A percentile compares a stretch with the other conserved stretches of the same genome.
Evolutionary conservation across 192 early-diverging fungal species (phyloP).

Genomic region (Backusella liffmaniae): DNA sequence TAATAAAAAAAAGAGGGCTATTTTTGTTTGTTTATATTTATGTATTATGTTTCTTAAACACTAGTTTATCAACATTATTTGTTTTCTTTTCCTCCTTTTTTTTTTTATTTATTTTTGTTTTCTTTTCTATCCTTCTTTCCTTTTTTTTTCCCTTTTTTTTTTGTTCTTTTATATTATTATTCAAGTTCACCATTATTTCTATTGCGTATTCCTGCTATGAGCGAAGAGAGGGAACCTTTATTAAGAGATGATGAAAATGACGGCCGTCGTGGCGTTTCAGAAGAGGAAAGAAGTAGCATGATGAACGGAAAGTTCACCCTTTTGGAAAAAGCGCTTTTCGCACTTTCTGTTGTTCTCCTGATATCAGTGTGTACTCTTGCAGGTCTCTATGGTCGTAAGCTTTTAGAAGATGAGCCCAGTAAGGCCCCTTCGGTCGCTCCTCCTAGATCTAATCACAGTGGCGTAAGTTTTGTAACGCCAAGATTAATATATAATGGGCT

Average conservation of each 20-base stretch:
- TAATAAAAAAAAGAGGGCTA: not conserved
- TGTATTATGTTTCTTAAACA: not conserved
- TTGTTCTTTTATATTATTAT: not conserved
- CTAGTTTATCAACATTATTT: not conserved
- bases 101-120: not conserved
- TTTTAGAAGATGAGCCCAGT: constrained; percentile 8
- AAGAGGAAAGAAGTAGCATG: not conserved
- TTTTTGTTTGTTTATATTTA: constrained; percentile 6
- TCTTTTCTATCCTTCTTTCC: too few species aligned
- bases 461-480: constrained; percentile 9
- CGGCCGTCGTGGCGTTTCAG: not conserved
- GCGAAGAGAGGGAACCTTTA: constrained; percentile 26
- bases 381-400: constrained; percentile 35
- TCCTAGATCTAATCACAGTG: not conserved
- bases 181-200: not conserved
- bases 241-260: constrained; percentile 12
- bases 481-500: not conserved
- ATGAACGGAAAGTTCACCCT: constrained; percentile 31
- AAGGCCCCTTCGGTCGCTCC: not conserved
- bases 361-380: constrained; percentile 34
- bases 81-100: not conserved
- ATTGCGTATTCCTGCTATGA: not conserved
- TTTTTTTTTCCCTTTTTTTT: not conserved
- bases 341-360: constrained; percentile 18
- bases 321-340: constrained; percentile 35